These are phyloP conservation scores for Pseudopyrenochaeta lycopersici DNA, from an alignment of 2,329 filamentous ascomycete species.

Conservation along the genomic window DNA sequence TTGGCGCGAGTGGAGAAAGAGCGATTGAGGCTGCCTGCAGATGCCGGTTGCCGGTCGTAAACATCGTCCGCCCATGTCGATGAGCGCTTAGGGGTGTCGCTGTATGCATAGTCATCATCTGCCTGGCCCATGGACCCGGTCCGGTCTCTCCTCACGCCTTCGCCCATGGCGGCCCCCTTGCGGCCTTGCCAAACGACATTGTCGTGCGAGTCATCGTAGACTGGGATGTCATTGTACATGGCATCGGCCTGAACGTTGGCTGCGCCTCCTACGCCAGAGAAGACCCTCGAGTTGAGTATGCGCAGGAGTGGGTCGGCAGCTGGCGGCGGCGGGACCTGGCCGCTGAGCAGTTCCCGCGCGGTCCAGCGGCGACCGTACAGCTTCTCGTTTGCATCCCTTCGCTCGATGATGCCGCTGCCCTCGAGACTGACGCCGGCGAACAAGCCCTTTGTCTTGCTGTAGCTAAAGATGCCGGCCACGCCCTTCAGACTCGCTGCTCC, in stretches of 20 bases:
- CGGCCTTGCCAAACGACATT: slow-evolving; percentile 85
- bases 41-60: slow-evolving; percentile 67
- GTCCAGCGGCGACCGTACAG: slow-evolving; percentile 86
- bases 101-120: slow-evolving; percentile 60
- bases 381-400: slow-evolving; percentile 96
- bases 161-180: slow-evolving; percentile 74
- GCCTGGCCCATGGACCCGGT: slow-evolving; percentile 46
- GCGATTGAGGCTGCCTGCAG: slow-evolving; percentile 49
- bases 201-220: slow-evolving; percentile 86
- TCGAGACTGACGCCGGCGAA: slow-evolving; percentile 96
- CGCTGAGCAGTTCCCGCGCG: slow-evolving; percentile 82
- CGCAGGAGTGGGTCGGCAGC: slow-evolving; percentile 85
- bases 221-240: slow-evolving; percentile 88
- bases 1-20: slow-evolving; percentile 63
- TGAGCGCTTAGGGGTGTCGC: slow-evolving; percentile 68
- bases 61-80: slow-evolving; percentile 79
- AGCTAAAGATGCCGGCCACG: slow-evolving; percentile 92
- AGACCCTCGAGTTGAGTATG: slow-evolving; percentile 84
- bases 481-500: slow-evolving; percentile 90
- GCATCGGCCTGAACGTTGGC: slow-evolving; percentile 21
- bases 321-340: slow-evolving; percentile 78
- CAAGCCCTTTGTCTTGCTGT: slow-evolving; percentile 96
- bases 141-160: slow-evolving; percentile 66
- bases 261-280: slow-evolving; percentile 70
- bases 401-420: slow-evolving; percentile 90